Conservation (phyloP, 2,329 filamentous ascomycete species). For the Alternaria sp. region DNA sequence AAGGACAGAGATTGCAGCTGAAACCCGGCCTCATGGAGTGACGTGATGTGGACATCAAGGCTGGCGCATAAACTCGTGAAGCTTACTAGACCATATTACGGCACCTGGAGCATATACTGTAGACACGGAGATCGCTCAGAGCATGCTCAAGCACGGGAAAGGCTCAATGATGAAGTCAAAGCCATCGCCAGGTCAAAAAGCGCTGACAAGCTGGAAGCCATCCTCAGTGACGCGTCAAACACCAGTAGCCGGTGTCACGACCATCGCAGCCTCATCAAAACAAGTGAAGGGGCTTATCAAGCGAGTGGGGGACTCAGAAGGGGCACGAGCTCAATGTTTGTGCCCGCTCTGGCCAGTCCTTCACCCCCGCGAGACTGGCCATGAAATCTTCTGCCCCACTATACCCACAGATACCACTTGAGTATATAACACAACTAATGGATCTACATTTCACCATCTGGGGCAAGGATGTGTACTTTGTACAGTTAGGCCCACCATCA, state of each 20-base stretch:
- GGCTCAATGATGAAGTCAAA: background rate
- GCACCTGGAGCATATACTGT: background rate
- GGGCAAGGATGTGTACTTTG: background rate
- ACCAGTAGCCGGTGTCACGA: background rate
- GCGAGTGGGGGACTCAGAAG: background rate
- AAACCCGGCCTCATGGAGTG: background rate
- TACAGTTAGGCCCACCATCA: background rate
- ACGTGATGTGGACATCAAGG: background rate
- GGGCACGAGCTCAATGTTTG: background rate
- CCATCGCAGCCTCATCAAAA: background rate
- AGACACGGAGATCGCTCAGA: background rate
- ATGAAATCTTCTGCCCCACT: background rate
- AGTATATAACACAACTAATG: background rate
- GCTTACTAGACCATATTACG: background rate
- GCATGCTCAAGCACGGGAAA: background rate
- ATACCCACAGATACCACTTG: background rate
- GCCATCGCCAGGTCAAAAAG: background rate
- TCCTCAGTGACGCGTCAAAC: background rate
- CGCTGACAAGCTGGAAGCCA: background rate
- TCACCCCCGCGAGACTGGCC: background rate
- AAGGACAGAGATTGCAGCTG: no score
- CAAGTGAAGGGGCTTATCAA: no score
- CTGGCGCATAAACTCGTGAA: background rate
- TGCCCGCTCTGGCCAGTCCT: background rate
- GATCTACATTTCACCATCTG: background rate